Conservation (phyloP, 441 rosid species). For the Raphanus hybrid region DNA sequence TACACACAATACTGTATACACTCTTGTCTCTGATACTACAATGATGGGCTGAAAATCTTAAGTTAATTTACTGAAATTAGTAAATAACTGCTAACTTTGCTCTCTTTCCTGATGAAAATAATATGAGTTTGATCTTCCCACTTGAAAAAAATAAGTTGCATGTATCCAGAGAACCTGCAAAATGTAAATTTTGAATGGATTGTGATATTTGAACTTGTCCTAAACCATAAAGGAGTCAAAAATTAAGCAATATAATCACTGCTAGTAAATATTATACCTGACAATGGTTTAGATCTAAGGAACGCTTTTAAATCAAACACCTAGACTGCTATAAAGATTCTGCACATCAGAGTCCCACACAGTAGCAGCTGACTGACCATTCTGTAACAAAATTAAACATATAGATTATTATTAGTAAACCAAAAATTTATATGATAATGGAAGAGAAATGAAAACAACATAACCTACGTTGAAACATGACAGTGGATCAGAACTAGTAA, state of each 20-base stretch:
- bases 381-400: constrained; percentile 59
- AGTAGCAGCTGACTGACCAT: constrained; percentile 51
- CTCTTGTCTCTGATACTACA: constrained; percentile 23
- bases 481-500: constrained; percentile 47
- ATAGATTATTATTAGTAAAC: neutral
- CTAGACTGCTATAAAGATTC: constrained; percentile 58
- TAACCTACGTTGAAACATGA: constrained; percentile 26
- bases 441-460: neutral
- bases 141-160: constrained; percentile 18
- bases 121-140: constrained; percentile 33
- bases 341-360: constrained; percentile 77
- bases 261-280: constrained; percentile 21
- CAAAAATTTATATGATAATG: neutral
- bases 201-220: neutral
- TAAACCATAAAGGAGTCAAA: neutral
- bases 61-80: constrained; percentile 16
- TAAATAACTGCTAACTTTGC: constrained; percentile 7
- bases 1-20: constrained; percentile 20
- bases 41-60: neutral
- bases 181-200: neutral
- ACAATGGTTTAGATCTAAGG: constrained; percentile 18
- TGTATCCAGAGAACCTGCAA: constrained; percentile 26
- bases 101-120: constrained; percentile 19
- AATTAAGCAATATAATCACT: neutral
- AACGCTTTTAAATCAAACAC: constrained; percentile 36